Evolutionary conservation across 441 rosid genomes (phyloP), one percentile per base, ranked within the genome.

Genomic region (Mallotus japonicus): DNA sequence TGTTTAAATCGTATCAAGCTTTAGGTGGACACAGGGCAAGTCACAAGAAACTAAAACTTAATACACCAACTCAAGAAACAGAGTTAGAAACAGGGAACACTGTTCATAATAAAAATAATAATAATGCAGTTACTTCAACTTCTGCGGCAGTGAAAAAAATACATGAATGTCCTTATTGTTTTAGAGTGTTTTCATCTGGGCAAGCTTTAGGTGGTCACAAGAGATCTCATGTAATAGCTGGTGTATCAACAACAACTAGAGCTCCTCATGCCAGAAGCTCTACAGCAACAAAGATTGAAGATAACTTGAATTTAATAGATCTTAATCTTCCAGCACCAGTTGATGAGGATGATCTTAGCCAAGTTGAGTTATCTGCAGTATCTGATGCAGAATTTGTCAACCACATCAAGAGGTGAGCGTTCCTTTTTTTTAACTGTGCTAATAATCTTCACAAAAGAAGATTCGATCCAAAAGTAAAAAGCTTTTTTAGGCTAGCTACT

Each of bases 171-270:
- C 93, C 96, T 2, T 88, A 84, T 63, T 95, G 99, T 83, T 76
- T 82, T 3, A 84, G 96, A 76, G 92, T 90, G 16, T 95, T 95
- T 65, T 78, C 91, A 5, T 92, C 99, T 0, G 99, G 98, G 54
- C 99, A 95, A 87, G 99, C 99, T 1, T 87, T 95, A 15, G 99
- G 99, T 37, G 99, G 99, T 44, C 99, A 95, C 73, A 95, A 95
- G 75, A 84, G 99, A 84, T 87, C 99, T 66, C 99, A 95, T 74
- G 86, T 89, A 8, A 2, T 56, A 19, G 80, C 70, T 40, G 87
- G 84, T 46, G 62, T 65, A 74, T 78, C 84, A 6, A 64, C 85
- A 2, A 65, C 72, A 37, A 37, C 40, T 37, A 37, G 0, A 37
- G 6, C 6, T 37, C 40, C 72, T 28, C 62, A 78, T 3, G 42